Evolutionary conservation across 1,139 yeast species (phyloP).

Genomic region (Blastobotrys aristatus): DNA sequence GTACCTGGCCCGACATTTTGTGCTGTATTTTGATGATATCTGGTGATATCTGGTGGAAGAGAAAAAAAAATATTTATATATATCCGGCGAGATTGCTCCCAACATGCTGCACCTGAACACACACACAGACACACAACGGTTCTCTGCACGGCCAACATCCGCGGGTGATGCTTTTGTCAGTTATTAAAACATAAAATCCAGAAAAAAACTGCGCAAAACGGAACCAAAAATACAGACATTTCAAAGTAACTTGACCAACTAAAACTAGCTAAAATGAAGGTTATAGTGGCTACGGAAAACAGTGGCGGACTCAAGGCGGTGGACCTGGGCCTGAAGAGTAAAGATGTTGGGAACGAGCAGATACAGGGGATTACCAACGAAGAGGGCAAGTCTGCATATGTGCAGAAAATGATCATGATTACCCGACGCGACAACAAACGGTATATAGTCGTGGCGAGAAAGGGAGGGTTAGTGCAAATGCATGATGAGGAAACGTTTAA

Average conservation of each 20-base stretch:
- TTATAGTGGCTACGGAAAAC: slow-evolving; percentile 29
- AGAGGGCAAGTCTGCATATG: slow-evolving; percentile 29
- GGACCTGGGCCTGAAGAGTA: background rate
- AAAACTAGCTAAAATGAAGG: slow-evolving; percentile 24
- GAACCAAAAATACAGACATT: too few relatives aligned
- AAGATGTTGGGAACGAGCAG: slow-evolving; percentile 2
- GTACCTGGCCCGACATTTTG: slow-evolving; percentile 27
- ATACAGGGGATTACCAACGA: slow-evolving; percentile 24
- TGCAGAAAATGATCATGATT: slow-evolving; percentile 29
- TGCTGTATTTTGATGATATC: too few relatives aligned
- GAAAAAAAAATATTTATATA: background rate
- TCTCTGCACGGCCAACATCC: too few relatives aligned
- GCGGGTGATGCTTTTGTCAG: too few relatives aligned
- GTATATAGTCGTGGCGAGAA: slow-evolving; percentile 33
- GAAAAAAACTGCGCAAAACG: too few relatives aligned
- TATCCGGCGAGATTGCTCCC: too few relatives aligned
- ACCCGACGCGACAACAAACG: slow-evolving; percentile 19
- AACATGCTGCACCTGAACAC: too few relatives aligned
- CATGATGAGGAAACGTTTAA: slow-evolving; percentile 28
- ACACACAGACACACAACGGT: too few relatives aligned
- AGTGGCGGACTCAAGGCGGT: slow-evolving; percentile 26
- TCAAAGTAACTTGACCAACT: too few relatives aligned
- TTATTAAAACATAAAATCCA: too few relatives aligned
- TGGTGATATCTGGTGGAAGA: background rate
- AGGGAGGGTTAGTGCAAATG: slow-evolving; percentile 33